Evolutionary conservation across 140 eudicot species (phyloP), one percentile per base, ranked within the genome.

Genomic region (Erigeron philadelphicus): DNA sequence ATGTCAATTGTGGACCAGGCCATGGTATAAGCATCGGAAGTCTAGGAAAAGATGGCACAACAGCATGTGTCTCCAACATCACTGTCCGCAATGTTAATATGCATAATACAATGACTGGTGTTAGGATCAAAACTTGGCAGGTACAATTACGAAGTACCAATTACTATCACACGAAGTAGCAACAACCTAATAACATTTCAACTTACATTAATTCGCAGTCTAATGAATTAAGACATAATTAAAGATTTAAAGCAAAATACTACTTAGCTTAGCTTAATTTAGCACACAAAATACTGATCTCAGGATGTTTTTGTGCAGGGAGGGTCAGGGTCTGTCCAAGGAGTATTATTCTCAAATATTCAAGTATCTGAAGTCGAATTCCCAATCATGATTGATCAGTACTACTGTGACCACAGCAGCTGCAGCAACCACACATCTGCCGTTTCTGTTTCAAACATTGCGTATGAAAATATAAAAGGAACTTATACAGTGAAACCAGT

Each of bases 11-110:
- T 76, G 98, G 98, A 50, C 98, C 98, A 4, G 98, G 98, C 72
- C 98, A 88, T 78, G 96, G 98, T 44, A 92, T 92, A 77, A 92
- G 98, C 81, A 92, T 92, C 31, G 98, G 98, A 61, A 82, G 95
- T 23, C 78, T 92, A 49, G 98, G 98, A 67, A 89, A 78, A 77
- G 89, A 86, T 57, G 85, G 78, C 60, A 83, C 95, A 31, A 86
- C 85, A 67, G 98, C 98, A 44, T 92, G 96, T 66, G 98, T 92
- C 19, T 84, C 98, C 23, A 92, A 92, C 64, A 89, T 92, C 52
- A 92, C 98, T 43, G 95, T 92, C 53, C 80, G 90, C 45, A 81
- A 92, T 76, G 54, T 83, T 21, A 65, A 65, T 35, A 86, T 92
- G 95, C 85, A 81, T n/a, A 83, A 83, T 78, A 92, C 98, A 19